Percentiles rank a stretch among this genome's conserved stretches.
These are phyloP conservation scores for Tieghemiomyces parasiticus DNA, from an alignment of 192 early-diverging fungal species.

Conservation along the genomic window DNA sequence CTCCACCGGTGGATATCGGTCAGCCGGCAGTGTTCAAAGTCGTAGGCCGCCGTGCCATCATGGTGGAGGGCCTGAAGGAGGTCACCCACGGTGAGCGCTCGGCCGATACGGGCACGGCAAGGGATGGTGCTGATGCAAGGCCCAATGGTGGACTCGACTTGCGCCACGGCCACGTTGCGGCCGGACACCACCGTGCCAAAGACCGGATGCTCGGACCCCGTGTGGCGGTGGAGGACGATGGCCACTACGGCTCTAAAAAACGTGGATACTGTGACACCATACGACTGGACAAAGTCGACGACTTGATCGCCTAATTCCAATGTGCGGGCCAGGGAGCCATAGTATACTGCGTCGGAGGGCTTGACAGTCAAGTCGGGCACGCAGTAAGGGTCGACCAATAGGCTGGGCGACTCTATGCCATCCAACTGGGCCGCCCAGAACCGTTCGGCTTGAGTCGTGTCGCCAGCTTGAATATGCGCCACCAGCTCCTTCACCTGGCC, in stretches of 20 bases:
- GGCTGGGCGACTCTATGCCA: background rate
- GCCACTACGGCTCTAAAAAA: background rate
- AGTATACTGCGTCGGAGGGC: too few relatives aligned
- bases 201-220: background rate
- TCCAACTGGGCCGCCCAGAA: background rate
- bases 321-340: too few relatives aligned
- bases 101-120: background rate
- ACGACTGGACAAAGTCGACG: too few relatives aligned
- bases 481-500: background rate
- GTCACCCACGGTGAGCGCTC: background rate
- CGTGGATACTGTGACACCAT: background rate
- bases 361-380: too few relatives aligned
- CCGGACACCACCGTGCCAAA: slow-evolving; percentile 2
- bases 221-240: background rate
- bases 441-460: background rate
- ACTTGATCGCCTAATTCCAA: too few relatives aligned
- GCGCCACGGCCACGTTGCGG: background rate
- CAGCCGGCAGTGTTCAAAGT: background rate
- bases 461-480: background rate
- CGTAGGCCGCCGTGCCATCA: background rate
- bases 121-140: slow-evolving; percentile 6
- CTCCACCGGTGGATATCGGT: background rate
- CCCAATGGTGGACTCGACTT: background rate
- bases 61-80: background rate
- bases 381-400: background rate